phyloP scores from a whole-genome alignment of 371 early-diverging fungal species.

The Vairimorpha necatrix region DNA sequence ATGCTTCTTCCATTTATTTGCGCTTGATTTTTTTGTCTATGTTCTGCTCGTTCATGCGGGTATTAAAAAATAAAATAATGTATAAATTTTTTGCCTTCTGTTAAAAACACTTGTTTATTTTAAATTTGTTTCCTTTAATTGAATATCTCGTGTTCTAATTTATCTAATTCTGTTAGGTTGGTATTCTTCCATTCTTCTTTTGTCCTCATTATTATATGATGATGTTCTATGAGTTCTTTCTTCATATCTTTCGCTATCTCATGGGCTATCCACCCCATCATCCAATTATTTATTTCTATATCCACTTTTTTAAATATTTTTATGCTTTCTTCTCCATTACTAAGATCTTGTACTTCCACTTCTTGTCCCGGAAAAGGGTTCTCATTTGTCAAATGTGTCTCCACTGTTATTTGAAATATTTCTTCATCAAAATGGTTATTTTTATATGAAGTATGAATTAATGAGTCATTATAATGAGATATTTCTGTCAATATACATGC shows the following conservation, averaged over 20 bases:
- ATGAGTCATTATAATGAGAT: conserved; percentile 59
- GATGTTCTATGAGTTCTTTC: conserved; percentile 53
- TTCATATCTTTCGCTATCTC: conserved; percentile 51
- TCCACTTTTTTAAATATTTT: conserved; percentile 61
- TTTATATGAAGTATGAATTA: conserved; percentile 58
- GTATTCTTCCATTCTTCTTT: conserved; percentile 60
- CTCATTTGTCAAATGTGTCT: conserved; percentile 28
- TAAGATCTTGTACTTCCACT: background rate
- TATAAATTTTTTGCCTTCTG: no score
- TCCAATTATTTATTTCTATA: conserved; percentile 58
- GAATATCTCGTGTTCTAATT: conserved; percentile 47
- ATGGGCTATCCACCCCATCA: conserved; percentile 59
- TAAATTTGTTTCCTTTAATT: background rate
- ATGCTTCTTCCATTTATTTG: no score
- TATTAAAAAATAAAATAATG: no score
- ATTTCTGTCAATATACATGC: conserved; percentile 61
- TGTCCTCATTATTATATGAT: conserved; percentile 56
- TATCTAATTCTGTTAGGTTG: conserved; percentile 47
- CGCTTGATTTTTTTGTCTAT: no score
- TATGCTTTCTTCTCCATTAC: conserved; percentile 13
- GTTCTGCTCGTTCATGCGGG: no score
- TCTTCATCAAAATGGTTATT: conserved; percentile 57
- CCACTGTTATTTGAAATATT: conserved; percentile 56
- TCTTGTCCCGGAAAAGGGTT: conserved; percentile 35
- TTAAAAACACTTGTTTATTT: background rate